These are phyloP conservation scores for Dendrothele bispora DNA, from an alignment of 768 basidiomycete species.

Conservation along the genomic window DNA sequence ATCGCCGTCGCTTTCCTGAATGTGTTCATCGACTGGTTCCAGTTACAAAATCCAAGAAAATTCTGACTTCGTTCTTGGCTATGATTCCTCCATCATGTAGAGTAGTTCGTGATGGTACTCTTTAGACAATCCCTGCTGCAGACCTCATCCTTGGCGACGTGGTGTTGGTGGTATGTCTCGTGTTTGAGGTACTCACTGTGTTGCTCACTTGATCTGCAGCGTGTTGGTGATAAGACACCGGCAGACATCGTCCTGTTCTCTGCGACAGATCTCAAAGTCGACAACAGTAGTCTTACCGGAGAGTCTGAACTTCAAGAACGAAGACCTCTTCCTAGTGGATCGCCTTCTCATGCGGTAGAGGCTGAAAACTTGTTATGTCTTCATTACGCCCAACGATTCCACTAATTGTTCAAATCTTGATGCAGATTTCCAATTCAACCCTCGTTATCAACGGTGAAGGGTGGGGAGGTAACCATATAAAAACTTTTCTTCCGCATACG, in stretches of 20 bases:
- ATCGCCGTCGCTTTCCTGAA: conserved; percentile 69
- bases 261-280: conserved; percentile 63
- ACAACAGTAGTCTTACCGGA: conserved; percentile 70
- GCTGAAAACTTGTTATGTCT: conserved; percentile 59
- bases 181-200: not conserved
- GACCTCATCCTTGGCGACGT: conserved; percentile 67
- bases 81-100: conserved; percentile 73
- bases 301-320: conserved; percentile 73
- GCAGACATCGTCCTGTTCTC: conserved; percentile 64
- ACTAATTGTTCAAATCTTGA: conserved; percentile 1
- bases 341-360: conserved; percentile 50
- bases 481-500: too few relatives aligned
- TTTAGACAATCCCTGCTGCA: conserved; percentile 56
- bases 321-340: conserved; percentile 44
- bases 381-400: not conserved
- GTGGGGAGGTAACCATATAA: conserved; percentile 54
- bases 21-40: conserved; percentile 69
- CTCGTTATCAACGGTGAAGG: conserved; percentile 71
- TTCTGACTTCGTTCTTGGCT: conserved; percentile 69
- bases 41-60: conserved; percentile 75
- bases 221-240: conserved; percentile 70
- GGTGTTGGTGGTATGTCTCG: conserved; percentile 51
- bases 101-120: conserved; percentile 57
- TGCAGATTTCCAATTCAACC: conserved; percentile 68
- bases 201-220: conserved; percentile 33